Conservation (phyloP, 2,329 filamentous ascomycete species). For the Aspergillus chevalieri region DNA sequence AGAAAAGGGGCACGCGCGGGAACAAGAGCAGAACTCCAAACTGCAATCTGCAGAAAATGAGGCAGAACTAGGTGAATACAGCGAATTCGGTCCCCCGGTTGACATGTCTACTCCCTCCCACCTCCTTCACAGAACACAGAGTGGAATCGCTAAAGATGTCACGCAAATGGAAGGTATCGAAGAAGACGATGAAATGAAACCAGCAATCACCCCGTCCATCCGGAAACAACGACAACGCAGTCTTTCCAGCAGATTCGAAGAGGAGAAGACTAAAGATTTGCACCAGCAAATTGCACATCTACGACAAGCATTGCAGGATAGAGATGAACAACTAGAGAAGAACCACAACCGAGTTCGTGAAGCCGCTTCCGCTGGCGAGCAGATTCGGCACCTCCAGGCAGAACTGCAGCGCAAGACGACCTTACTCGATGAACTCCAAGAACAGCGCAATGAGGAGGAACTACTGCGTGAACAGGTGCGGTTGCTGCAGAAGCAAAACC, state of each 20-base stretch:
- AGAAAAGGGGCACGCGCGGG: conserved; percentile 2
- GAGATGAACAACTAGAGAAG: conserved; percentile 29
- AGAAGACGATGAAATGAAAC: conserved; percentile 22
- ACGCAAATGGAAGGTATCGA: conserved; percentile 34
- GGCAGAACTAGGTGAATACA: conserved; percentile 31
- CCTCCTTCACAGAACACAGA: conserved; percentile 25
- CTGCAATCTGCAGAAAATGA: conserved; percentile 25
- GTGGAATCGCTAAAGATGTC: conserved; percentile 20
- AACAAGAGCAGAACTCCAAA: conserved; percentile 13
- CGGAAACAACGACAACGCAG: conserved; percentile 17
- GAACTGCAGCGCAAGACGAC: conserved; percentile 30
- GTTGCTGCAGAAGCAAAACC: conserved; percentile 21
- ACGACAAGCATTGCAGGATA: conserved; percentile 24
- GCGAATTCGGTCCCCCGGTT: conserved; percentile 37
- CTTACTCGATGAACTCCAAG: conserved; percentile 23
- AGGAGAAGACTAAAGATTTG: conserved; percentile 18
- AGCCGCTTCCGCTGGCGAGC: conserved; percentile 30
- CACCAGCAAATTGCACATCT: conserved; percentile 27
- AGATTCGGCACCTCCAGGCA: conserved; percentile 33
- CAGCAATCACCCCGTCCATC: conserved; percentile 21
- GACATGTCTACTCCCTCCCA: conserved; percentile 42
- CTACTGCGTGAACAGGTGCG: conserved; percentile 26
- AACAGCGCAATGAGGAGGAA: conserved; percentile 16
- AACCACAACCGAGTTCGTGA: conserved; percentile 28
- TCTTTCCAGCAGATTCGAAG: conserved; percentile 10